Percentiles rank a stretch among this genome's conserved stretches.
These are phyloP conservation scores for Abelmoschus esculentus DNA, from an alignment of 345 rosid genomes.

Conservation along the genomic window DNA sequence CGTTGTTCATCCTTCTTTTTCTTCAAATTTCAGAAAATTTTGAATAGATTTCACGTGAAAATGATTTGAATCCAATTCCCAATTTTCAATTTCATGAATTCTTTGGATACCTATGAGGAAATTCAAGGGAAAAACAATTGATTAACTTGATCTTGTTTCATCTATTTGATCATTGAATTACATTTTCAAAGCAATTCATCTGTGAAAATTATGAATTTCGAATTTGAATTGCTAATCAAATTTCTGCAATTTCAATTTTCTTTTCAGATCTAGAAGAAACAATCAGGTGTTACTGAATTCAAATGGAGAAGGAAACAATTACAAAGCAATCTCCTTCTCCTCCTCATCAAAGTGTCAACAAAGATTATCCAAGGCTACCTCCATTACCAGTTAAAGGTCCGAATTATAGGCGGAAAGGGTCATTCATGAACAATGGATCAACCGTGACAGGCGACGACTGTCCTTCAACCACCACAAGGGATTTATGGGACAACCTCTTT, in stretches of 20 bases:
- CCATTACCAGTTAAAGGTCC: slow-evolving; percentile 40
- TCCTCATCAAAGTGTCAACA: background rate
- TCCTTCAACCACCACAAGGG: slow-evolving; percentile 33
- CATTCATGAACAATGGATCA: slow-evolving; percentile 9
- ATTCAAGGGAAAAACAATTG: too few species aligned
- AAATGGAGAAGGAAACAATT: slow-evolving; percentile 12
- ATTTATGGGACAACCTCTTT: slow-evolving; percentile 72
- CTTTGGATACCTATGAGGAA: too few species aligned
- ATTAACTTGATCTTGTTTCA: background rate
- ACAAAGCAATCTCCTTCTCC: background rate
- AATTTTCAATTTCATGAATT: background rate
- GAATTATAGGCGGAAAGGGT: slow-evolving; percentile 14
- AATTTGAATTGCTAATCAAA: background rate
- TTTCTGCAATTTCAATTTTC: background rate
- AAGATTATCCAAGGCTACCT: slow-evolving; percentile 37
- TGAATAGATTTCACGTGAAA: background rate
- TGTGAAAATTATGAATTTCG: background rate
- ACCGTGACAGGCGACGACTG: slow-evolving; percentile 12
- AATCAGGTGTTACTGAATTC: background rate
- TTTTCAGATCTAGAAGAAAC: background rate
- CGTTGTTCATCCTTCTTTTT: too few species aligned
- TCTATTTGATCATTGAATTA: background rate
- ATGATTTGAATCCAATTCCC: background rate
- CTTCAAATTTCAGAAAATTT: too few species aligned
- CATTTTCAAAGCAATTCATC: background rate